These are phyloP conservation scores for Ambrosiella beaveri DNA, from an alignment of 2,329 filamentous ascomycete species.

Conservation along the genomic window DNA sequence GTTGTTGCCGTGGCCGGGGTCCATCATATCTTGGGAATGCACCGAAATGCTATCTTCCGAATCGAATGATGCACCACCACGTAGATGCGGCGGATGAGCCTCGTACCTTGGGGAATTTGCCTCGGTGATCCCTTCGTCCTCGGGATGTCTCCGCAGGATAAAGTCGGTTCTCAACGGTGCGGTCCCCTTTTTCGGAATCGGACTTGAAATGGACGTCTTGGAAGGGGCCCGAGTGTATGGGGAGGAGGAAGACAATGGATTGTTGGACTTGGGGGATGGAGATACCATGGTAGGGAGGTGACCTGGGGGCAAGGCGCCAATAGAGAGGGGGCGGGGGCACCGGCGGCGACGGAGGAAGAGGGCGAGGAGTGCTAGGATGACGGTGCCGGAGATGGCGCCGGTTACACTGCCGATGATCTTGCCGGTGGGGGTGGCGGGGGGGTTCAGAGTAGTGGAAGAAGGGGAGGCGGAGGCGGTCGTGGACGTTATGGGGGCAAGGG, in stretches of 20 bases:
- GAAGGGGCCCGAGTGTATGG: conserved; percentile 12
- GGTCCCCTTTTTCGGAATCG: conserved; percentile 26
- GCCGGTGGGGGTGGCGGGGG: conserved; percentile 21
- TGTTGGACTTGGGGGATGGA: conserved; percentile 4
- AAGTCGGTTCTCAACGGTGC: conserved; percentile 34
- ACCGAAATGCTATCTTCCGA: neutral
- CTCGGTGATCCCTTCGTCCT: conserved; percentile 6
- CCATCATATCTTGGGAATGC: neutral
- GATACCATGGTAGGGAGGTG: neutral
- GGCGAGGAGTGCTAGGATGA: conserved; percentile 24
- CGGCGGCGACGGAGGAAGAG: conserved; percentile 22
- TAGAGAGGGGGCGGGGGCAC: conserved; percentile 14
- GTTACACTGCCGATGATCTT: conserved; percentile 31
- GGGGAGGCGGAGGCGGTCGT: neutral
- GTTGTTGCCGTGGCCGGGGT: neutral
- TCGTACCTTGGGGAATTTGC: conserved; percentile 10
- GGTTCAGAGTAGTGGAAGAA: neutral
- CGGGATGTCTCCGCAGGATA: conserved; percentile 18
- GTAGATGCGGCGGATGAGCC: neutral
- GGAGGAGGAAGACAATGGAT: neutral
- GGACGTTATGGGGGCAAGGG: neutral
- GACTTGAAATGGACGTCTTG: conserved; percentile 31
- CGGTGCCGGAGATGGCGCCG: conserved; percentile 27
- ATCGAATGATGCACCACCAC: neutral
- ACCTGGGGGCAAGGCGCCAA: conserved; percentile 8